phyloP scores from a whole-genome alignment of 106 monocot genomes.

The Dendrobium officinale region DNA sequence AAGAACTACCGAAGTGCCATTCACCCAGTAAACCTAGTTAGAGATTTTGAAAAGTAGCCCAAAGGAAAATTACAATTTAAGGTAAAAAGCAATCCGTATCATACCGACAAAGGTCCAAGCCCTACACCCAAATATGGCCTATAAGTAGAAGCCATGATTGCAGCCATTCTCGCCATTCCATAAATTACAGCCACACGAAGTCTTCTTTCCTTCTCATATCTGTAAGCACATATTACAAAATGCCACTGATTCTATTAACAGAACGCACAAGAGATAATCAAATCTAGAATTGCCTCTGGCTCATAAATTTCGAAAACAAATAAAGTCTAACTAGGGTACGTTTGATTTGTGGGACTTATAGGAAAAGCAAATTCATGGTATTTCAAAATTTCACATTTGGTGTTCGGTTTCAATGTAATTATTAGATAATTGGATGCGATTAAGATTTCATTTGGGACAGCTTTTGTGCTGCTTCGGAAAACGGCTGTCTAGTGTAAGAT shows the following conservation, averaged over 20 bases:
- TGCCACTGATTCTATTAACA: background rate
- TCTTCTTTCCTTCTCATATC: conserved; percentile 91
- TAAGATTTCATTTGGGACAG: background rate
- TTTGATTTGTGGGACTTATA: no score
- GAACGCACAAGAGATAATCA: background rate
- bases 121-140: conserved; percentile 95
- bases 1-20: conserved; percentile 50
- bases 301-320: background rate
- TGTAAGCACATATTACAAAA: conserved; percentile 16
- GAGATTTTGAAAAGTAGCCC: background rate
- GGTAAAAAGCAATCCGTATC: conserved; percentile 9
- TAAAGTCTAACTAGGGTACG: background rate
- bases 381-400: background rate
- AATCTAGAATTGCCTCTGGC: background rate
- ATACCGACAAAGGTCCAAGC: conserved; percentile 91
- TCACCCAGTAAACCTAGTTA: background rate
- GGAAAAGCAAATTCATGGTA: background rate
- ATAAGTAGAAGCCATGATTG: conserved; percentile 95
- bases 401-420: background rate
- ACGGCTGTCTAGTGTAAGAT: no score
- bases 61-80: background rate
- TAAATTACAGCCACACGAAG: conserved; percentile 83
- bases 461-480: no score
- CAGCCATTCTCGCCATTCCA: conserved; percentile 97
- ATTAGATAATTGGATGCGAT: background rate